Evolutionary conservation across 2,329 filamentous ascomycete species (phyloP), one percentile per base, ranked within the genome.

Genomic region (Magnaporthiopsis incrustans): DNA sequence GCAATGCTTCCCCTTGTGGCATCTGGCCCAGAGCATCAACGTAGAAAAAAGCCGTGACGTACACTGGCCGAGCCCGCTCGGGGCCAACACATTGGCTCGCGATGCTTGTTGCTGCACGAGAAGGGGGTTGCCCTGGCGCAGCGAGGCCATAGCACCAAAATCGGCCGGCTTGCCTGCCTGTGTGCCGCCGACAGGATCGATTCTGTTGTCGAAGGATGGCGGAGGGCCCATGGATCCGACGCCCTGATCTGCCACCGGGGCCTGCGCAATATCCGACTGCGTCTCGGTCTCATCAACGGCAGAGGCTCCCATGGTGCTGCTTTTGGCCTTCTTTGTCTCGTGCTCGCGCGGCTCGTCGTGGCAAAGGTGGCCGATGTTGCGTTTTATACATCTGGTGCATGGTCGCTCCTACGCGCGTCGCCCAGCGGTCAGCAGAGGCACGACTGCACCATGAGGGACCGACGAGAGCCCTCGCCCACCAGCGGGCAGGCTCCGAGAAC

Each of bases 291-390:
- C 87, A 70, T 89, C 87, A 64, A 82, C 81, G 58, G 79, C 78
- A 63, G 85, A 81, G 66, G 82, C 77, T 67, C 80, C 83, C 67
- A 81, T 79, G 69, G 85, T 81, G 22, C 44, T 53, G 73, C 80
- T 84, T 79, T 94, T 97, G 70, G 84, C 78, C 77, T 93, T 94
- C 78, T 95, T 96, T 66, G 89, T 77, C 67, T 88, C 85, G 69
- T 87, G 82, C 73, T 99, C 94, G 76, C 94, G 89, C 70, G 93
- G 94, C 78, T 98, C 95, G 78, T 99, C 95, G 80, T 97, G 95
- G 78, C 95, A 99, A 69, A 99, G 84, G 78, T 99, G 95, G 72
- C 94, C 95, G 76, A 99, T 99, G 79, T 97, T 97, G 73, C 95
- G 89, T 80, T 98, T 99, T 78, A 98, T 91, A 82, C 95, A 99